Percentiles rank a stretch among this genome's conserved stretches.
These are phyloP conservation scores for Daldinia bambusicola DNA, from an alignment of 495 filamentous ascomycete genomes.

Conservation along the genomic window DNA sequence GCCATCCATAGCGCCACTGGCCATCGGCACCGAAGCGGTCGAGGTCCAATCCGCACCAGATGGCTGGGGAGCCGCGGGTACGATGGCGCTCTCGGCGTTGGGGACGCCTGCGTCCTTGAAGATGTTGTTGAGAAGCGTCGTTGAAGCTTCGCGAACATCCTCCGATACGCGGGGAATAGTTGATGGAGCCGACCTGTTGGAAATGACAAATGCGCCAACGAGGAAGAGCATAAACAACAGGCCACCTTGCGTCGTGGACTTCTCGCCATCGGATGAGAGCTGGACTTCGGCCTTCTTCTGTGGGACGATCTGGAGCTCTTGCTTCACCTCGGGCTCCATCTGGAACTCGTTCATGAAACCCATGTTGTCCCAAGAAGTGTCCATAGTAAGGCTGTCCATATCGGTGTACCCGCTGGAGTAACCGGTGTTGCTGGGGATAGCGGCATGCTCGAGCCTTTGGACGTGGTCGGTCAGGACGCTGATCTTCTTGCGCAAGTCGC, in stretches of 20 bases:
- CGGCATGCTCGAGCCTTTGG: constrained; percentile 77
- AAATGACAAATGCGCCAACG: constrained; percentile 95
- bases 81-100: constrained; percentile 55
- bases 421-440: constrained; percentile 66
- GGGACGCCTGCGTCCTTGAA: constrained; percentile 80
- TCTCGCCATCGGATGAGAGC: constrained; percentile 65
- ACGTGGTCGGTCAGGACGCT: constrained; percentile 86
- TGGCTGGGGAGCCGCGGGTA: constrained; percentile 61
- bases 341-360: constrained; percentile 73
- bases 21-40: constrained; percentile 60
- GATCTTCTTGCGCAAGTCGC: constrained; percentile 95
- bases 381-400: constrained; percentile 86
- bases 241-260: constrained; percentile 70
- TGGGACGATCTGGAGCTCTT: constrained; percentile 65
- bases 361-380: constrained; percentile 81
- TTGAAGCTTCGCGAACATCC: constrained; percentile 91
- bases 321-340: constrained; percentile 64
- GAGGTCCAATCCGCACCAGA: constrained; percentile 63
- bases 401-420: constrained; percentile 77
- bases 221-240: constrained; percentile 88
- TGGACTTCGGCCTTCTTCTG: constrained; percentile 66
- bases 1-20: constrained; percentile 62
- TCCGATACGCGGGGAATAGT: constrained; percentile 88
- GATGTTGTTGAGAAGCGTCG: constrained; percentile 86
- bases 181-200: constrained; percentile 70